Evolutionary conservation across 306 rosid genomes (phyloP), one percentile per base, ranked within the genome.

Genomic region (Acacia confusa): DNA sequence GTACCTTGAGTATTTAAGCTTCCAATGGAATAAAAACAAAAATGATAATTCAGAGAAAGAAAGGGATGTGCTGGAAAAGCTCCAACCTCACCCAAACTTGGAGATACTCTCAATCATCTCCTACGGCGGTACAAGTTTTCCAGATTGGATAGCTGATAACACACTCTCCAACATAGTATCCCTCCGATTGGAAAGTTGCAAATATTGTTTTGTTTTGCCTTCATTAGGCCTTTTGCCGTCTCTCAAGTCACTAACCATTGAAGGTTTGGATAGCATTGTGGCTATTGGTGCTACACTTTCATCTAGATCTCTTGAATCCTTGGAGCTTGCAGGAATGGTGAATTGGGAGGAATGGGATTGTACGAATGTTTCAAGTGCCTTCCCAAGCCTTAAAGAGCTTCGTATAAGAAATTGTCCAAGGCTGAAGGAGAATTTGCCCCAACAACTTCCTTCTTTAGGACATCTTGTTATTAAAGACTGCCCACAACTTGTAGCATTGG

Each of bases 41-140:
- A 2, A 22, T 44, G 61, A 79, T 11, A 69, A 61, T 1, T 57
- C 55, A 6, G 1, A n/a, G 7, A 50, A 55, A 7, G 71, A 58
- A 38, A 82, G 28, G 24, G 77, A 69, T 25, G 78, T 85, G 40
- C 78, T 81, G 17, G 88, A 85, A 53, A 58, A 81, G 57, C 55
- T 85, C 1, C 79, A 68, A 52, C 85, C 83, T 55, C 81, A 61
- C 19, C 34, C 44, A 25, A 63, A 73, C 38, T 43, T 84, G 34
- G 72, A 81, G 61, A 53, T 1, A 20, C 22, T 53, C 1, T 53
- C 11, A 20, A 0, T 53, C 22, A 17, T 0, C 0, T 1, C 5
- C 24, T 53, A 19, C 20, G 2, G 61, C 7, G 61, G 79, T 0
- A 76, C 60, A 41, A 63, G 58, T 4, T 63, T 77, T 65, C 81